Conservation (phyloP, 331 rosid genomes). For the Pyracantha coccinea region DNA sequence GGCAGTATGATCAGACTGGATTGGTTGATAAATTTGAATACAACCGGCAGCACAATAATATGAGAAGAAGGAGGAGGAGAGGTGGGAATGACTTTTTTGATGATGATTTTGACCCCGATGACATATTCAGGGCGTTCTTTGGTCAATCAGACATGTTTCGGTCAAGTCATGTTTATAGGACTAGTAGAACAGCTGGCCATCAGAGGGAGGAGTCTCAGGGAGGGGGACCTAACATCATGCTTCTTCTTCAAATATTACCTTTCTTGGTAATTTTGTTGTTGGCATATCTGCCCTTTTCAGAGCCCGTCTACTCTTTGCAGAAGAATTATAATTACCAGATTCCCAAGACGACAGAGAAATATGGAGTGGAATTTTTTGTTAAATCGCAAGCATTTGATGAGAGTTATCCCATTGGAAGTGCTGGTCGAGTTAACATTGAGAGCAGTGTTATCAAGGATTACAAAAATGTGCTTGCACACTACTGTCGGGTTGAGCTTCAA, state of each 20-base stretch:
- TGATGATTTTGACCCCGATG: constrained; percentile 80
- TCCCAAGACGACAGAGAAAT: constrained; percentile 41
- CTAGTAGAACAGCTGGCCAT: constrained; percentile 42
- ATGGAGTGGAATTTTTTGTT: constrained; percentile 64
- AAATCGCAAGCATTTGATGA: constrained; percentile 46
- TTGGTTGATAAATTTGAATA: constrained; percentile 59
- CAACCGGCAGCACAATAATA: constrained; percentile 42
- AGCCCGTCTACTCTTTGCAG: constrained; percentile 53
- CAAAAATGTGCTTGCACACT: constrained; percentile 55
- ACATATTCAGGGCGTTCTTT: constrained; percentile 83
- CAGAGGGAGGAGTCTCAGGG: constrained; percentile 54
- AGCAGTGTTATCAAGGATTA: constrained; percentile 54
- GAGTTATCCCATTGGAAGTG: constrained; percentile 56
- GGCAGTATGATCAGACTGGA: constrained; percentile 75
- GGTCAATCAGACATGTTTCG: constrained; percentile 61
- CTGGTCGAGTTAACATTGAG: constrained; percentile 60
- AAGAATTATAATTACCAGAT: constrained; percentile 46
- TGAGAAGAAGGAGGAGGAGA: constrained; percentile 63
- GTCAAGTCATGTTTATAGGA: constrained; percentile 41
- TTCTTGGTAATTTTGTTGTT: constrained; percentile 53
- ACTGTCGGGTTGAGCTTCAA: constrained; percentile 77
- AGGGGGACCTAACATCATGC: constrained; percentile 49
- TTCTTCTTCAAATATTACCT: constrained; percentile 56
- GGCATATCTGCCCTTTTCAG: constrained; percentile 70
- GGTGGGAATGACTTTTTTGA: constrained; percentile 38